phyloP scores from a whole-genome alignment of 2,329 filamentous ascomycete genomes.

The Lachnellula cervina region DNA sequence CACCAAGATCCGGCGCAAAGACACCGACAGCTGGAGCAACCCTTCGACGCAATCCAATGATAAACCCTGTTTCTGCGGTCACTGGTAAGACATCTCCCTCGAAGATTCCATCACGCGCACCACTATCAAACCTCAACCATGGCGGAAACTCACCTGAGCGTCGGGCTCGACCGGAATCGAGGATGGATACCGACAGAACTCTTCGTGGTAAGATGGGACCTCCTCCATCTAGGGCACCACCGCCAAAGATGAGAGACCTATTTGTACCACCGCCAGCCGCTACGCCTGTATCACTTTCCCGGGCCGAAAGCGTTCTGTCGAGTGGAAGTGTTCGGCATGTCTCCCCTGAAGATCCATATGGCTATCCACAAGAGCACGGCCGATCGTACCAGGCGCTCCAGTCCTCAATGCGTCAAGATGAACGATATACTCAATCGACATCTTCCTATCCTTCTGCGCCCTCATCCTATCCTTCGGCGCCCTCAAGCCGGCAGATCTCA shows the following conservation, averaged over 20 bases:
- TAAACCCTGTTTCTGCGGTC: constrained; percentile 11
- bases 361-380: constrained; percentile 32
- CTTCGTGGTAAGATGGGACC: constrained; percentile 43
- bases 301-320: constrained; percentile 43
- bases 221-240: constrained; percentile 60
- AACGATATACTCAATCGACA: constrained; percentile 28
- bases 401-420: constrained; percentile 39
- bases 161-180: constrained; percentile 28
- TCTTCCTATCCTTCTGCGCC: constrained; percentile 23
- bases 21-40: constrained; percentile 46
- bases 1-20: constrained; percentile 37
- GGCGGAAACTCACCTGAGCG: constrained; percentile 81
- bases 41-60: constrained; percentile 28
- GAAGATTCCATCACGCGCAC: constrained; percentile 65
- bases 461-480: constrained; percentile 23
- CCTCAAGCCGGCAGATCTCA: constrained; percentile 60
- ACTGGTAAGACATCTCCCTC: constrained; percentile 49
- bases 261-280: constrained; percentile 48
- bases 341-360: constrained; percentile 78
- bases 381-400: constrained; percentile 38
- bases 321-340: constrained; percentile 54
- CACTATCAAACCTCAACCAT: constrained; percentile 63
- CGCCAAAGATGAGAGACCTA: constrained; percentile 89
- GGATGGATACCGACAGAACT: constrained; percentile 32
- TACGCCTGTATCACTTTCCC: constrained; percentile 50